Base-by-base conservation (phyloP, 1,284 basidiomycete species). In the Pterula multifida region DNA sequence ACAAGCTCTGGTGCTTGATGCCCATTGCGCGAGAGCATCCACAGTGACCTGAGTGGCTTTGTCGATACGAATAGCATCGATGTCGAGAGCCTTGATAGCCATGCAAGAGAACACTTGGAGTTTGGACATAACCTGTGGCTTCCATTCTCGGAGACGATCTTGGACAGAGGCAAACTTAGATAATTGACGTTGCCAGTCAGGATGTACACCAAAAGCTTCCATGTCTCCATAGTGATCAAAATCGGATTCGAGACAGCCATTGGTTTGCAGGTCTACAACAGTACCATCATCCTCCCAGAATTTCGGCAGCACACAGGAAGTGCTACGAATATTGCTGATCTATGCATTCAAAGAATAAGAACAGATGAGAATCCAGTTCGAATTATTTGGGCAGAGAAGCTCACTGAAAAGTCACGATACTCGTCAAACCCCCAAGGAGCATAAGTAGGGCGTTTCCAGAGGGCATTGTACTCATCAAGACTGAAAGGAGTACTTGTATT, bases 141-240 rank as follows among this genome's bases (percentile, higher is more conserved):
- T 78, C 91, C 91, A 92, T 68, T 93, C 90, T 50, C 90, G 78
- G 45, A 94, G 75, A 76, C 90, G 88, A 65, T 95, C 91, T 62
- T 95, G 91, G 3, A 94, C 90, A 51, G 90, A 92, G 36, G 91
- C 90, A 65, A 94, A 94, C 65, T 95, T 95, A 57, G 89, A 80
- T 24, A 95, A 69, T 64, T 95, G 88, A 76, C 91, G 90, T 61
- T 94, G 77, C 87, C 86, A 92, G 65, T 90, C 85, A n/a, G 85
- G 84, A 60, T 88, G 90, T 32, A 94, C 90, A 83, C 91, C 91
- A 63, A 95, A 95, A 54, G 91, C 91, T 65, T 94, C 91, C 76
- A 90, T 88, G 67, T 95, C 91, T 55, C 91, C 91, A 58, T 87
- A 95, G 55, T 93, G 90, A 65, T 95, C 91, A 58, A 94, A 93